These are phyloP conservation scores for Catharanthus roseus DNA, from an alignment of 257 asterid species.

Conservation along the genomic window DNA sequence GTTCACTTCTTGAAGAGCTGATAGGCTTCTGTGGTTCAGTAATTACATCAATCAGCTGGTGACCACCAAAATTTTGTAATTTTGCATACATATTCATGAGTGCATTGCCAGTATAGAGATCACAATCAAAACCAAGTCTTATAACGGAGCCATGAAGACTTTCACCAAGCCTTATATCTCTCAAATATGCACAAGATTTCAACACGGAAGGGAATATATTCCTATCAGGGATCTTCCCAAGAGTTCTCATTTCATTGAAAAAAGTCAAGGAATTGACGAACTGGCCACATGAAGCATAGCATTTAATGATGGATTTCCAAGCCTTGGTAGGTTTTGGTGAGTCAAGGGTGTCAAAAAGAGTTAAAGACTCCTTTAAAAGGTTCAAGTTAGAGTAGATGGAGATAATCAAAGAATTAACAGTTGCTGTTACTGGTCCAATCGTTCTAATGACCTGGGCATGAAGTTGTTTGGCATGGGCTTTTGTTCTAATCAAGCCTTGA, in stretches of 20 bases:
- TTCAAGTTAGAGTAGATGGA: conserved; percentile 63
- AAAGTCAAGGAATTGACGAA: conserved; percentile 43
- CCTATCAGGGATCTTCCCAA: conserved; percentile 60
- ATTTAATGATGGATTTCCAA: conserved; percentile 72
- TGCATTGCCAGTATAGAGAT: conserved; percentile 83
- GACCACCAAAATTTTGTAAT: conserved; percentile 37
- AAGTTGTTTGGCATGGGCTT: conserved; percentile 66
- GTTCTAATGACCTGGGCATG: conserved; percentile 74
- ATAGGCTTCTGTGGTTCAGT: conserved; percentile 24
- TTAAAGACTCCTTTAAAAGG: conserved; percentile 48
- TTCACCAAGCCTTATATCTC: conserved; percentile 64
- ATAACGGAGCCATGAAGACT: conserved; percentile 66
- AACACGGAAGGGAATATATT: conserved; percentile 79
- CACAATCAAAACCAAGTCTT: conserved; percentile 56
- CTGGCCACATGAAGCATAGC: conserved; percentile 54
- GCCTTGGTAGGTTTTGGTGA: conserved; percentile 60
- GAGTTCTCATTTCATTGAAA: conserved; percentile 61
- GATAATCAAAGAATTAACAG: conserved; percentile 36
- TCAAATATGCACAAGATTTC: conserved; percentile 57
- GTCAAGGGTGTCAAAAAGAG: conserved; percentile 38
- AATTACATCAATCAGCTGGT: conserved; percentile 38
- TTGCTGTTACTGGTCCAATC: conserved; percentile 19
- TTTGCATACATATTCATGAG: conserved; percentile 83
- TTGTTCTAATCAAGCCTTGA: conserved; percentile 53
- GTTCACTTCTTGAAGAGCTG: conserved; percentile 12